Evolutionary conservation across 495 filamentous ascomycete species (phyloP).

Genomic region (Cryomyces antarcticus): DNA sequence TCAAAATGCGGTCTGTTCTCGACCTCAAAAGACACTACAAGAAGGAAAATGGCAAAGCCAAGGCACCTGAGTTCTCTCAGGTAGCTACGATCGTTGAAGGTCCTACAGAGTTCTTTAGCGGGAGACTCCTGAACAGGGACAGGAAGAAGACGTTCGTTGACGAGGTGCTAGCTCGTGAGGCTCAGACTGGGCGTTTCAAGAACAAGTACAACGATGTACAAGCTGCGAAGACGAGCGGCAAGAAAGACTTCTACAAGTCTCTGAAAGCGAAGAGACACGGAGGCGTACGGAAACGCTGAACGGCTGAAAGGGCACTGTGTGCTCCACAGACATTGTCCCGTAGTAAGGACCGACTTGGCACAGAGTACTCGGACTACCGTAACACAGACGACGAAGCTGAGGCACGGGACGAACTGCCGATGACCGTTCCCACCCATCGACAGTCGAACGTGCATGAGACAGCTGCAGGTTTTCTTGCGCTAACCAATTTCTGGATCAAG

Average conservation of each 20-base stretch:
- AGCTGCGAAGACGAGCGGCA: slow-evolving; percentile 44
- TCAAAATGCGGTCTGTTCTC: slow-evolving; percentile 73
- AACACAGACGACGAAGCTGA: too few relatives aligned
- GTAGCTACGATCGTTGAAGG: slow-evolving; percentile 80
- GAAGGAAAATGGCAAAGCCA: slow-evolving; percentile 47
- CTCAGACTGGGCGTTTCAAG: slow-evolving; percentile 38
- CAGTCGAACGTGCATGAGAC: too few relatives aligned
- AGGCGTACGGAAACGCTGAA: slow-evolving; percentile 14
- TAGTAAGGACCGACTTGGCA: too few relatives aligned
- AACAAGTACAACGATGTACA: slow-evolving; percentile 54
- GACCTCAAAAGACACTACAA: slow-evolving; percentile 87
- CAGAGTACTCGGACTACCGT: too few relatives aligned
- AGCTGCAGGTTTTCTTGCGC: too few relatives aligned
- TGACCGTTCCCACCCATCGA: too few relatives aligned
- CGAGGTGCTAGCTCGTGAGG: slow-evolving; percentile 53
- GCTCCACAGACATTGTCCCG: too few relatives aligned
- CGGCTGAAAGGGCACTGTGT: neutral
- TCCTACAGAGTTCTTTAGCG: slow-evolving; percentile 67
- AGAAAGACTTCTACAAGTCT: slow-evolving; percentile 49
- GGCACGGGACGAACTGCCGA: too few relatives aligned
- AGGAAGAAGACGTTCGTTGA: slow-evolving; percentile 81
- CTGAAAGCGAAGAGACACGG: slow-evolving; percentile 32
- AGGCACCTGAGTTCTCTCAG: slow-evolving; percentile 61
- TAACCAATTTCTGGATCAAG: too few relatives aligned
- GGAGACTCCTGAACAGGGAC: slow-evolving; percentile 65